These are phyloP conservation scores for Euryodendron excelsum DNA, from an alignment of 148 eudicot species.

Conservation along the genomic window DNA sequence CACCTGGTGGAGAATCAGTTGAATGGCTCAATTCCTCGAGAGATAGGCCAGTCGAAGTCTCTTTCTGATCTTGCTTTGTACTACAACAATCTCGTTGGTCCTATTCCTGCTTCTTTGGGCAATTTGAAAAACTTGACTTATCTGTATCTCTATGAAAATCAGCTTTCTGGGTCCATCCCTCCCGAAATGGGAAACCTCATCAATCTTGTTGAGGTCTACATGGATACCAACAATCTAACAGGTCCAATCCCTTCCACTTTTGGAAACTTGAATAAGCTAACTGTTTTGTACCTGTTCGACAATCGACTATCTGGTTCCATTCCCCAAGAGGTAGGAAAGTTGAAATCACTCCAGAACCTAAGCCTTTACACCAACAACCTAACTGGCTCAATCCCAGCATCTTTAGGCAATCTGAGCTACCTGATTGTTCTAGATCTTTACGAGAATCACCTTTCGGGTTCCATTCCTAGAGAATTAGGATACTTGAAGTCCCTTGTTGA, in stretches of 20 bases:
- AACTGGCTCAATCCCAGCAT: conserved; percentile 18
- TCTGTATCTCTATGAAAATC: background rate
- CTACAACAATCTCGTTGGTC: background rate
- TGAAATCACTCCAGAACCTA: background rate
- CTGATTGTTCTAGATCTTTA: background rate
- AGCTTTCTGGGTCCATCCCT: conserved; percentile 20
- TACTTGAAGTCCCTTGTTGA: conserved; percentile 16
- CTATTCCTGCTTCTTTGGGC: conserved; percentile 23
- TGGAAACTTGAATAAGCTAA: background rate
- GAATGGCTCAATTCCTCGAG: conserved; percentile 17
- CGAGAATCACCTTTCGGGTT: background rate
- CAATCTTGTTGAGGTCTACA: background rate
- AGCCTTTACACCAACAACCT: background rate
- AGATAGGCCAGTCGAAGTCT: conserved; percentile 5
- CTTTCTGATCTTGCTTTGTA: conserved; percentile 5
- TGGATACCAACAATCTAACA: background rate
- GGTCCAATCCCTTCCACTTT: background rate
- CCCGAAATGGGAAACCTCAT: background rate
- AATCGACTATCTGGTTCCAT: background rate
- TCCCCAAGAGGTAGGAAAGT: background rate
- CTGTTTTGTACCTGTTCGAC: background rate
- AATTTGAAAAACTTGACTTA: background rate
- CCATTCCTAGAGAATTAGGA: conserved; percentile 22
- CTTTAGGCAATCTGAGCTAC: conserved; percentile 11
- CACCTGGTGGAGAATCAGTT: conserved; percentile 22